A percentile compares a stretch with the other conserved stretches of the same genome.
phyloP scores from a whole-genome alignment of 2,329 filamentous ascomycete species.

The Fusarium lateritium region DNA sequence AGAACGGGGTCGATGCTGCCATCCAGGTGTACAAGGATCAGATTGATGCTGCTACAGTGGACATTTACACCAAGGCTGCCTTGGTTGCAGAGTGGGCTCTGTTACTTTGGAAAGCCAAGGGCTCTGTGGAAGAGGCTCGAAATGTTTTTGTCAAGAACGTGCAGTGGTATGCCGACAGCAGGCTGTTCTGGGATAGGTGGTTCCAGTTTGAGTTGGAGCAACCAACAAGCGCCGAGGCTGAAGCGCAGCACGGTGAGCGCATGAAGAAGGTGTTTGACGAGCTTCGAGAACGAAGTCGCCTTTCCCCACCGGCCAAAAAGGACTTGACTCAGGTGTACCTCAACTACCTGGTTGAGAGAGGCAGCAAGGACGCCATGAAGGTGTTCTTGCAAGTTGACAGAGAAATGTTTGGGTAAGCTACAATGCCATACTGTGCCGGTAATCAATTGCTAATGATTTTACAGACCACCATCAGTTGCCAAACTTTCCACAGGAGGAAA shows the following conservation, averaged over 20 bases:
- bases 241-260: constrained; percentile 76
- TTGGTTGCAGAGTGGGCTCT: constrained; percentile 91
- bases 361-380: constrained; percentile 86
- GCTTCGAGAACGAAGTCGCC: constrained; percentile 79
- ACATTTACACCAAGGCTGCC: constrained; percentile 86
- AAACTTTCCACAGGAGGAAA: constrained; percentile 56
- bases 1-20: constrained; percentile 86
- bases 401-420: constrained; percentile 84
- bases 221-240: constrained; percentile 75
- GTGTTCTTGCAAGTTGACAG: constrained; percentile 87
- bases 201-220: constrained; percentile 91
- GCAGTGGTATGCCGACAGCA: constrained; percentile 87
- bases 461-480: constrained; percentile 64
- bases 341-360: constrained; percentile 85
- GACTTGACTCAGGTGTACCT: constrained; percentile 86
- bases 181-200: constrained; percentile 91
- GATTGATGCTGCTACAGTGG: constrained; percentile 79
- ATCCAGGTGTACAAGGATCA: constrained; percentile 87
- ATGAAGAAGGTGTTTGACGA: constrained; percentile 86
- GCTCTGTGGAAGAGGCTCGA: constrained; percentile 83
- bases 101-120: constrained; percentile 89
- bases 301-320: constrained; percentile 77
- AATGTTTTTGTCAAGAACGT: constrained; percentile 86
- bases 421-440: not conserved
- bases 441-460: constrained; percentile 25